Evolutionary conservation across 495 filamentous ascomycete species (phyloP).

Genomic region (Paragyromitra xinjiangensis): DNA sequence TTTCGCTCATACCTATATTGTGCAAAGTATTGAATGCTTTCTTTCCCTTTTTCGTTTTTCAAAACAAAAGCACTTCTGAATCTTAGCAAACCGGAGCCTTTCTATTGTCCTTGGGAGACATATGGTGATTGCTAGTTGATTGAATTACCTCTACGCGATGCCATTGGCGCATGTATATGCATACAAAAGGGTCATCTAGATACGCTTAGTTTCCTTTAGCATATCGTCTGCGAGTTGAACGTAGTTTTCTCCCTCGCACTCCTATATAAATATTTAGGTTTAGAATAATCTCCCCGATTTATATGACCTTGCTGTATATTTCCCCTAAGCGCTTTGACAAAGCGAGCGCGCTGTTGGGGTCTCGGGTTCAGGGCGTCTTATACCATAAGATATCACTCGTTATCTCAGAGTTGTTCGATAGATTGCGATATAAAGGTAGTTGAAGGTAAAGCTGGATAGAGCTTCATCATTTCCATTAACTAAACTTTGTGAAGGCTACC

Average conservation of each 20-base stretch:
- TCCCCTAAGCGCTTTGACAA: too few relatives aligned
- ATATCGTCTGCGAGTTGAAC: slow-evolving; percentile 1
- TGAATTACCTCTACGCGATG: neutral
- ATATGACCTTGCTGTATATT: too few relatives aligned
- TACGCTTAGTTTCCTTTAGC: too few relatives aligned
- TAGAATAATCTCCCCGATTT: too few relatives aligned
- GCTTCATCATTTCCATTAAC: neutral
- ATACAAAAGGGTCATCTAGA: neutral
- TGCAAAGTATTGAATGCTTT: slow-evolving; percentile 45
- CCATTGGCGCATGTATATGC: neutral
- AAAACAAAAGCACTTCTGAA: neutral
- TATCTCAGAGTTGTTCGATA: neutral
- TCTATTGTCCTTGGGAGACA: neutral
- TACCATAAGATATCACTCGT: neutral
- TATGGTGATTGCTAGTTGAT: neutral
- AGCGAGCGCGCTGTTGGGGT: neutral
- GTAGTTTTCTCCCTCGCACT: neutral
- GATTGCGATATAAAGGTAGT: neutral
- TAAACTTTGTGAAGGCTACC: neutral
- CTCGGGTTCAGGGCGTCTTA: too few relatives aligned
- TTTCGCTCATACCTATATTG: slow-evolving; percentile 28
- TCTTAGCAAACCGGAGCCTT: neutral
- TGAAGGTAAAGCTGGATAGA: neutral
- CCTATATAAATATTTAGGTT: neutral
- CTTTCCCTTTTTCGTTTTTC: slow-evolving; percentile 3